Conservation (phyloP, 495 filamentous ascomycete genomes). For the Podospora conica region DNA sequence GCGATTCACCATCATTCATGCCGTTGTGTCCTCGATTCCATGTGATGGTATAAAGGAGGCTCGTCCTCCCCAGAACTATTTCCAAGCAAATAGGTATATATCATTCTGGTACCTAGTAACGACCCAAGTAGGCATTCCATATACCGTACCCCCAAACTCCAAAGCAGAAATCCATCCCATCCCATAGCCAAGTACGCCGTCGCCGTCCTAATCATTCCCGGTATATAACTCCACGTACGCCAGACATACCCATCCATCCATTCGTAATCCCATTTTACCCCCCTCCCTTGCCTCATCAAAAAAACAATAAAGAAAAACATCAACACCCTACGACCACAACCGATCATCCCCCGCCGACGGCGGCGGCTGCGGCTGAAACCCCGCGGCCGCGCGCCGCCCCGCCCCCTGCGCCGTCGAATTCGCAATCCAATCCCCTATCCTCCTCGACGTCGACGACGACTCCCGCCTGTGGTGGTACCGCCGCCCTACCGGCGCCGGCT, state of each 20-base stretch:
- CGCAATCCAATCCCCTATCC: slow-evolving; percentile 5
- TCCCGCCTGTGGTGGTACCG: not conserved
- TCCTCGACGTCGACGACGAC: not conserved
- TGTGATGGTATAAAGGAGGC: not conserved
- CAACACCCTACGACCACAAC: not conserved
- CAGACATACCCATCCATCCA: not conserved
- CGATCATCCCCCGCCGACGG: not conserved
- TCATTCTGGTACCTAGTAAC: not conserved
- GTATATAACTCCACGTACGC: not conserved
- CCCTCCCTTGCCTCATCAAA: not conserved
- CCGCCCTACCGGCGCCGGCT: not conserved
- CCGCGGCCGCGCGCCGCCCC: not conserved
- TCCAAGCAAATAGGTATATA: slow-evolving; percentile 8
- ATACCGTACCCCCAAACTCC: not conserved
- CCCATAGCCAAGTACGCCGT: not conserved
- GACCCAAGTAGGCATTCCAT: not conserved
- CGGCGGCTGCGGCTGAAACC: not conserved
- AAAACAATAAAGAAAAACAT: not conserved
- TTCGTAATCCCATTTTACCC: not conserved
- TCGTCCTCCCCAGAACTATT: not conserved
- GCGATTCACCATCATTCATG: not conserved
- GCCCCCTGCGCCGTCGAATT: not conserved
- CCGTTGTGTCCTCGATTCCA: not conserved
- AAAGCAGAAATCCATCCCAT: not conserved
- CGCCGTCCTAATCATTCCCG: not conserved